Conservation (phyloP, 2,329 filamentous ascomycete genomes). For the Orbilia oligospora region DNA sequence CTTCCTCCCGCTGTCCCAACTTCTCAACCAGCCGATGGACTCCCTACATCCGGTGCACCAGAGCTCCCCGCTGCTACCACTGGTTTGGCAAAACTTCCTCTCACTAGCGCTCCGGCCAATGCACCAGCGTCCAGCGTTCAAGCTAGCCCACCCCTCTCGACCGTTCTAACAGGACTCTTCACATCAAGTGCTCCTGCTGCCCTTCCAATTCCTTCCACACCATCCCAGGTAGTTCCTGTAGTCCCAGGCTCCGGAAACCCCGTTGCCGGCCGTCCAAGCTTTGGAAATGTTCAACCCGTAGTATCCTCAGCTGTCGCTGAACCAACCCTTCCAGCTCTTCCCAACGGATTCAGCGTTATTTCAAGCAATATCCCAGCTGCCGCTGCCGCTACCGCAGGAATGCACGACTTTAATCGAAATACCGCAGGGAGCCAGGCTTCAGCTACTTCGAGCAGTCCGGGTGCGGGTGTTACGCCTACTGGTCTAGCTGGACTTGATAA, state of each 20-base stretch:
- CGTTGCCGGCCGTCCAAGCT: background rate
- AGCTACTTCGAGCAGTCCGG: background rate
- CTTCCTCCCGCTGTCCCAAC: background rate
- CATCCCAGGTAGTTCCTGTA: conserved; percentile 1
- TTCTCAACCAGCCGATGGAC: background rate
- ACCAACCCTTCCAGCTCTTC: conserved; percentile 14
- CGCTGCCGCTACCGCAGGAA: conserved; percentile 11
- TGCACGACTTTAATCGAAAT: conserved; percentile 1
- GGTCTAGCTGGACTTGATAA: background rate
- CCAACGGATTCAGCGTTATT: conserved; percentile 44
- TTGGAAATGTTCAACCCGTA: background rate
- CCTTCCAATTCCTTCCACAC: background rate
- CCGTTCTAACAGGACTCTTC: background rate
- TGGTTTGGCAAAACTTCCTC: no score
- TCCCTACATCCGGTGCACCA: background rate
- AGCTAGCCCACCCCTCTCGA: background rate
- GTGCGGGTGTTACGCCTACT: background rate
- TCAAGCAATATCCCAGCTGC: conserved; percentile 28
- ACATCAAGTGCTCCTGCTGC: background rate
- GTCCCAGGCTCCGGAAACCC: conserved; percentile 7
- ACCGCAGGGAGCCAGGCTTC: background rate
- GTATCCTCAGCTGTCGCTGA: background rate
- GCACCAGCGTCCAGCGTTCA: background rate
- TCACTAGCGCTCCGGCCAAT: no score
- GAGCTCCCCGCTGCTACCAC: no score